Evolutionary conservation across 1,139 yeast genomes (phyloP).

Genomic region (Nadsonia commutata): DNA sequence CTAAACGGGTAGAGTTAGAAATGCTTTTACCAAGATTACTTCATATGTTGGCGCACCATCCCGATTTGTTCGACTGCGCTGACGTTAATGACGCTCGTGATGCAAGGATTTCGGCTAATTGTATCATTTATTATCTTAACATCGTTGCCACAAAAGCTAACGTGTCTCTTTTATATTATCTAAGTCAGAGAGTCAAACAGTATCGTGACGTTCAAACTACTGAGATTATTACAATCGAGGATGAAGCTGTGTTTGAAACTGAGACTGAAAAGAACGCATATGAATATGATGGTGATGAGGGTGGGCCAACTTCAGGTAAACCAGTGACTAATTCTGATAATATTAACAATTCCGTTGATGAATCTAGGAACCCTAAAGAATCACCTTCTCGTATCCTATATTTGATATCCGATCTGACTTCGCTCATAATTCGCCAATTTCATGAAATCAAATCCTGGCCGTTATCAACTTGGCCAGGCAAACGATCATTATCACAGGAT

Average conservation of each 20-base stretch:
- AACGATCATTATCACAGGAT: background rate
- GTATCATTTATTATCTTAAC: conserved; percentile 45
- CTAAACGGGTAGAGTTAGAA: conserved; percentile 31
- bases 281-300: background rate
- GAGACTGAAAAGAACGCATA: background rate
- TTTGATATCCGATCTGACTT: background rate
- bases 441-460: background rate
- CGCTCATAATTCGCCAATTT: background rate
- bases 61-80: conserved; percentile 14
- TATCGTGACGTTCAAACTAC: conserved; percentile 36
- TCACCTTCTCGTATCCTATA: background rate
- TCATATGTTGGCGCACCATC: conserved; percentile 63
- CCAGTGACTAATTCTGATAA: background rate
- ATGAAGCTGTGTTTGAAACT: background rate
- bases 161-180: conserved; percentile 56
- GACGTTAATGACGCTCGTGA: conserved; percentile 7
- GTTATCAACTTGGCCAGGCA: background rate
- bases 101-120: conserved; percentile 20
- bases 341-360: background rate
- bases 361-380: background rate
- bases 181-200: conserved; percentile 70
- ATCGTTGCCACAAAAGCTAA: conserved; percentile 52
- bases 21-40: conserved; percentile 51
- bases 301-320: background rate
- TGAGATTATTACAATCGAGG: background rate